These are phyloP conservation scores for Diospyros lotus DNA, from an alignment of 148 eudicot species.

Conservation along the genomic window DNA sequence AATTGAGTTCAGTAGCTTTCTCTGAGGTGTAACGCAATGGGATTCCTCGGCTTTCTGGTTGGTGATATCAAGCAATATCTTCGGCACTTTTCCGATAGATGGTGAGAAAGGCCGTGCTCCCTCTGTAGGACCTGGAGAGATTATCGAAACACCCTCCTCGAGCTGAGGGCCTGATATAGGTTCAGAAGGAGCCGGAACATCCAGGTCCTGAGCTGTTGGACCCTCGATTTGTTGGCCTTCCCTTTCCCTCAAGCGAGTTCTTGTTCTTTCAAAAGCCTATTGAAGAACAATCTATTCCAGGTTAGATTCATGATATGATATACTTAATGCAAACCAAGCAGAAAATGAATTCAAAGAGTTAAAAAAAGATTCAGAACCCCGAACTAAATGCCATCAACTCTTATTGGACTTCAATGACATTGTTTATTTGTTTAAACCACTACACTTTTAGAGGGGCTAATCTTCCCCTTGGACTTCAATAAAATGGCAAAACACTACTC, in stretches of 20 bases:
- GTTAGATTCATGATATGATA: not conserved
- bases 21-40: constrained; percentile 41
- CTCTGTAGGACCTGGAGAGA: constrained; percentile 32
- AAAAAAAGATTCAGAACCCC: not conserved
- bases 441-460: too few relatives aligned
- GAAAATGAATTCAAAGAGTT: not conserved
- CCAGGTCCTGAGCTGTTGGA: constrained; percentile 20
- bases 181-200: constrained; percentile 14
- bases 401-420: not conserved
- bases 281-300: not conserved
- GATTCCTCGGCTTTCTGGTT: constrained; percentile 27
- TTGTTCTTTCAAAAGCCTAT: constrained; percentile 67
- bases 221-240: constrained; percentile 28
- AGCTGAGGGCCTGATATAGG: constrained; percentile 31
- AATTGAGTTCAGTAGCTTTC: constrained; percentile 56
- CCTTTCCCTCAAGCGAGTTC: constrained; percentile 33
- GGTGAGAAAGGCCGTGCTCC: constrained; percentile 21
- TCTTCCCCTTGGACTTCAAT: too few relatives aligned
- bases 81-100: constrained; percentile 31
- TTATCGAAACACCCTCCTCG: constrained; percentile 31
- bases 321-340: not conserved
- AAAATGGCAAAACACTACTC: too few relatives aligned
- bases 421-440: too few relatives aligned
- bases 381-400: not conserved
- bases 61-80: constrained; percentile 35